Percentiles rank a stretch among this genome's conserved stretches.
Evolutionary conservation across 306 rosid species (phyloP).

Genomic region (Gastrolobium villosum): DNA sequence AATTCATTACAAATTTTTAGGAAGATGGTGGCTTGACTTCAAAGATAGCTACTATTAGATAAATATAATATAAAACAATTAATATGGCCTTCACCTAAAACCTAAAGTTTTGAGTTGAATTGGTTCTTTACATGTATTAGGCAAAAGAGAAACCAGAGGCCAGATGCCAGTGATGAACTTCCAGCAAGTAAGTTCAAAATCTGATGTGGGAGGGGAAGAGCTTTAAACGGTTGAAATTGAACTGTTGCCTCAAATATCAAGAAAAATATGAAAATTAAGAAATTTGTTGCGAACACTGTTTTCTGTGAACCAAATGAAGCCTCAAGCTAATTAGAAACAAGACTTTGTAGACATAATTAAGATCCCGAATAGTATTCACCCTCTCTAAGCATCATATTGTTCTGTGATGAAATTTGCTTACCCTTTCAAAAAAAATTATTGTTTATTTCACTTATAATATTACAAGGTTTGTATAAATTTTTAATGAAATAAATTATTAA

Average conservation of each 20-base stretch:
- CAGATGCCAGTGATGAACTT: conserved; percentile 26
- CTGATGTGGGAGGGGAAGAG: conserved; percentile 16
- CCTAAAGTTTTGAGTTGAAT: too few species aligned
- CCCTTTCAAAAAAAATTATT: too few species aligned
- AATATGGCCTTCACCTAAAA: too few species aligned
- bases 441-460: conserved; percentile 4
- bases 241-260: conserved; percentile 26
- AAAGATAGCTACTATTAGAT: too few species aligned
- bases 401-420: conserved; percentile 15
- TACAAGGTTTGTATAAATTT: conserved; percentile 11
- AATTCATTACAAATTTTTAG: not conserved
- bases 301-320: conserved; percentile 24
- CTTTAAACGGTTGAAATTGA: conserved; percentile 30
- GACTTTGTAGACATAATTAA: conserved; percentile 9
- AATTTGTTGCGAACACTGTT: conserved; percentile 11
- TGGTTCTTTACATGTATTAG: too few species aligned
- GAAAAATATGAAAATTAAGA: conserved; percentile 18
- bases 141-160: conserved; percentile 5
- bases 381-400: too few species aligned
- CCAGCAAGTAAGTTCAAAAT: conserved; percentile 9
- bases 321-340: not conserved
- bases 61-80: too few species aligned
- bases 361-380: not conserved
- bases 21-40: too few species aligned
- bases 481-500: not conserved